phyloP scores from a whole-genome alignment of 1,139 yeast species.

The Hansenula sp. region DNA sequence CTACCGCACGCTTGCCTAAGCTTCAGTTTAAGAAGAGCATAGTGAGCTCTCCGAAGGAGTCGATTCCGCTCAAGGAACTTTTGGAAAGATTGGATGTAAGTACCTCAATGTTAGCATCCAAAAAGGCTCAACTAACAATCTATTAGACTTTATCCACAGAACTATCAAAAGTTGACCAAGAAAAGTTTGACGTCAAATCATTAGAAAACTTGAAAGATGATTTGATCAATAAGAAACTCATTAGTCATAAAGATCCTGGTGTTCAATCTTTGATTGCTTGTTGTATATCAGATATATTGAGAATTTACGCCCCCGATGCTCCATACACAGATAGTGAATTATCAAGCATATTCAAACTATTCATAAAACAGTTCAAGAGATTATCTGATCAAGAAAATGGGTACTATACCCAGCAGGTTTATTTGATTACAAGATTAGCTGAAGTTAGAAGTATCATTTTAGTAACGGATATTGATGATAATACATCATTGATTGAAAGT shows the following conservation, averaged over 20 bases:
- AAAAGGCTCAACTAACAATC: constrained; percentile 17
- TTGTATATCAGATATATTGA: constrained; percentile 68
- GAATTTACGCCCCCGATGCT: constrained; percentile 87
- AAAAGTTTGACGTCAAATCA: constrained; percentile 41
- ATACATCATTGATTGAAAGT: constrained; percentile 47
- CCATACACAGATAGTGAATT: constrained; percentile 70
- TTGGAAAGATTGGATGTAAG: constrained; percentile 33
- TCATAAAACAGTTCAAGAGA: constrained; percentile 57
- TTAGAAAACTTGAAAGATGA: constrained; percentile 45
- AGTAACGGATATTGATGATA: constrained; percentile 68
- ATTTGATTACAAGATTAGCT: constrained; percentile 63
- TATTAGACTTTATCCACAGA: constrained; percentile 51
- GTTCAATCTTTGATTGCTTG: constrained; percentile 72
- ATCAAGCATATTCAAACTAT: constrained; percentile 55
- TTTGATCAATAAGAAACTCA: constrained; percentile 52
- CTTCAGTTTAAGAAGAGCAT: constrained; percentile 43
- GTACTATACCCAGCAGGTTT: constrained; percentile 61
- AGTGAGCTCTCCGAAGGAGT: constrained; percentile 48
- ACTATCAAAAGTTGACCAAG: constrained; percentile 59
- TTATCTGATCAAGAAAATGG: constrained; percentile 58
- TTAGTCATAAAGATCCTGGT: constrained; percentile 61
- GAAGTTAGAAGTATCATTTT: constrained; percentile 79
- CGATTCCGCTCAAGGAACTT: constrained; percentile 58
- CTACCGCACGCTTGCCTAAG: constrained; percentile 15
- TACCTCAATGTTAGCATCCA: background rate